phyloP scores from a whole-genome alignment of 768 basidiomycete species.

The Peribolospora kevripleyi region DNA sequence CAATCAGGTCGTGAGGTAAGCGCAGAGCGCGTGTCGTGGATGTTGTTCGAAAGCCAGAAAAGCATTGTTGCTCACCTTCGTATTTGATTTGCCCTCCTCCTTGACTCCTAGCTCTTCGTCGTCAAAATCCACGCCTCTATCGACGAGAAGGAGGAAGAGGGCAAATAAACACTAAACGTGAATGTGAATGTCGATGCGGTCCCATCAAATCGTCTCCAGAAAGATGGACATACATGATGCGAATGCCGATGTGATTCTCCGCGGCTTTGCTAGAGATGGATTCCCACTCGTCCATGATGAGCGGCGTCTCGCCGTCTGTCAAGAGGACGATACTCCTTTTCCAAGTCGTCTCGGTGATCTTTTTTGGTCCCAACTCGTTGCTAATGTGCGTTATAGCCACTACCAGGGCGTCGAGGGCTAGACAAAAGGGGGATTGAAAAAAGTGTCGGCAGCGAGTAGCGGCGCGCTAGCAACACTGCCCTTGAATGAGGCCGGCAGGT shows the following conservation, averaged over 20 bases:
- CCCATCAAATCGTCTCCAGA: slow-evolving; percentile 23
- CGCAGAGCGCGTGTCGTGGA: not conserved
- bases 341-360: no score
- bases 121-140: slow-evolving; percentile 70
- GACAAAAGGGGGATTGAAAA: no score
- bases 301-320: slow-evolving; percentile 59
- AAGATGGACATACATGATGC: no score
- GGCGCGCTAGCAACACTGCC: no score
- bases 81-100: slow-evolving; percentile 41
- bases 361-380: no score
- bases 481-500: no score
- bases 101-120: slow-evolving; percentile 39
- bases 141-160: slow-evolving; percentile 1
- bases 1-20: not conserved
- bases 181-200: no score
- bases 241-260: not conserved
- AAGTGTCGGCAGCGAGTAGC: no score
- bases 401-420: no score
- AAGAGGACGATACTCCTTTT: slow-evolving; percentile 70
- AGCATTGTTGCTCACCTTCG: slow-evolving; percentile 34
- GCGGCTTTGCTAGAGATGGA: slow-evolving; percentile 6
- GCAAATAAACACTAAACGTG: not conserved
- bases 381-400: no score
- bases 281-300: slow-evolving; percentile 55
- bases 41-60: not conserved